Evolutionary conservation across 306 rosid species (phyloP), one percentile per base, ranked within the genome.

Genomic region (Leucaena leucocephala): DNA sequence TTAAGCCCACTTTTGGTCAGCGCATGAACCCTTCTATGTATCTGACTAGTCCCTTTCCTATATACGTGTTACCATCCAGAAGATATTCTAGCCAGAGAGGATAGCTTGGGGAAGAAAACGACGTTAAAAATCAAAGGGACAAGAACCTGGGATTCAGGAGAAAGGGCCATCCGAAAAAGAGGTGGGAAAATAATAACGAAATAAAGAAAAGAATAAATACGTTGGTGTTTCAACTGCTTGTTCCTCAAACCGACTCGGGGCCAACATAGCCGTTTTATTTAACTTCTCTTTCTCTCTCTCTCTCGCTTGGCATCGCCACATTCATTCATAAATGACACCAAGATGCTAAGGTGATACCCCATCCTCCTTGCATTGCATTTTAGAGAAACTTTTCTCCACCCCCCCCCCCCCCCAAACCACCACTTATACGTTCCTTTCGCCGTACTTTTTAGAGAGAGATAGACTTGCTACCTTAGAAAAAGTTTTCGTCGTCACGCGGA

Each of bases 251-350:
- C n/a, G 7, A 66, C 22, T 73, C 73, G 36, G 27, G 46, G 84
- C 70, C 81, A 84, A 52, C 71, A 17, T 82, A 84, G 86, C 86
- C 86, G 85, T 87, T 92, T 78, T 83, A 81, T 84, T 75, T 75
- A 77, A 54, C 84, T 68, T 84, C 71, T 63, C 72, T 36, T 63
- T 65, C 75, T 33, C 61, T 48, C 13, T 27, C 27, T 84, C 71
- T 63, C 72, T 36, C 67, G 59, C 75, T 33, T 54, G 7, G 67
- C 43, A 48, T 52, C 65, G 49, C 17, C 74, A 40, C 67, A 74
- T 19, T 35, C 17, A 34, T 74, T 35, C 17, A 34, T 74, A 83
- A 82, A 79, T 62, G 70, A 79, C 69, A 50, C 52, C 17, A 34
- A 15, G 63, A 12, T 35, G 61, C 16, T 66, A 33, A 36, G 63